Conservation (phyloP, 352 stramenopile genomes). For the Phytophthora hybrid region DNA sequence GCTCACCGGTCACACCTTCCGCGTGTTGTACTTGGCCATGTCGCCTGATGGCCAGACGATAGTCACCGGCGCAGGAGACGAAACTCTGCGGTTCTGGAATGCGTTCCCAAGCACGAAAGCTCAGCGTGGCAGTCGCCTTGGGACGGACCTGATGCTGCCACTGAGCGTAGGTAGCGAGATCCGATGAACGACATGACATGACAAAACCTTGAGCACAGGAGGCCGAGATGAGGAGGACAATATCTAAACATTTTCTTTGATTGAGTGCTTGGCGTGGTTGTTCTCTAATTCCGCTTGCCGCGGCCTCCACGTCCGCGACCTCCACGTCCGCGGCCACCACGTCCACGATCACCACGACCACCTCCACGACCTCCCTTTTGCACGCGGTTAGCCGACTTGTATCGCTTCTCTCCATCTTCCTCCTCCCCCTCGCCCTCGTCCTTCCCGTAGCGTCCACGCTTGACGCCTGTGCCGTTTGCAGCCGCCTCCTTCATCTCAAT, state of each 20-base stretch:
- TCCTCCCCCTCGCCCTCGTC: constrained; percentile 50
- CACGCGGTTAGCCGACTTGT: constrained; percentile 80
- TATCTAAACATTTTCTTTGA: constrained; percentile 46
- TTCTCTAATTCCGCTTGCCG: constrained; percentile 52
- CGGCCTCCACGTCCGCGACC: not conserved
- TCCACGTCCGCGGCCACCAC: constrained; percentile 35
- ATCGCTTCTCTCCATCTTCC: constrained; percentile 60
- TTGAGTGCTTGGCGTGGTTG: not conserved
- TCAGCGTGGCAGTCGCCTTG: constrained; percentile 57
- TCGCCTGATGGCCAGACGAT: constrained; percentile 97
- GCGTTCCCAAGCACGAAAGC: constrained; percentile 92
- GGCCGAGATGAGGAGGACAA: constrained; percentile 28
- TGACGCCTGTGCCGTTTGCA: constrained; percentile 56
- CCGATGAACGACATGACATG: constrained; percentile 43
- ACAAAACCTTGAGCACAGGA: constrained; percentile 10
- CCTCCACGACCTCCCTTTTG: constrained; percentile 46
- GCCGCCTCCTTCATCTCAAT: constrained; percentile 90
- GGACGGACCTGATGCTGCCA: constrained; percentile 65
- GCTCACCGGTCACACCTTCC: constrained; percentile 96
- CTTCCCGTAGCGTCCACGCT: constrained; percentile 72
- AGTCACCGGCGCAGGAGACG: constrained; percentile 97
- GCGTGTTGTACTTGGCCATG: constrained; percentile 97
- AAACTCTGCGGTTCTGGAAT: constrained; percentile 98
- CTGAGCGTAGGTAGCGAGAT: constrained; percentile 68
- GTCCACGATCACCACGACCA: constrained; percentile 38